Evolutionary conservation across 345 rosid genomes (phyloP).

Genomic region (Lepidium didymum): DNA sequence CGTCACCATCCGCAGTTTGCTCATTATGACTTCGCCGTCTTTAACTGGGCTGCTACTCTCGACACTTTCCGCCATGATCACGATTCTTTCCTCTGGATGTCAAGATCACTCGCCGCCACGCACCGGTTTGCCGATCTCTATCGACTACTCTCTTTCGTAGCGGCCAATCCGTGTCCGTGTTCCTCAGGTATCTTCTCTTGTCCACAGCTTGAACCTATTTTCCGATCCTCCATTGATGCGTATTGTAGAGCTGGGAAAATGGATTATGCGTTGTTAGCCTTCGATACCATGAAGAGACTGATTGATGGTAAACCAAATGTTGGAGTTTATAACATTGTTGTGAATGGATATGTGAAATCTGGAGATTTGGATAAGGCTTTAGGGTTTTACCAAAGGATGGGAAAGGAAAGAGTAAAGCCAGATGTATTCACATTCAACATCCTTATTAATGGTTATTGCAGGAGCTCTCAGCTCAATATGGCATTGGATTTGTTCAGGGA

Average conservation of each 20-base stretch:
- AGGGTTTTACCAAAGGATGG: slow-evolving; percentile 52
- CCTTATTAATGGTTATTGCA: slow-evolving; percentile 64
- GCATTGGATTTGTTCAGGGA: slow-evolving; percentile 68
- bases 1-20: slow-evolving; percentile 67
- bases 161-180: slow-evolving; percentile 71
- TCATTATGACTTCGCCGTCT: slow-evolving; percentile 69
- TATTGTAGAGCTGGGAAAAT: slow-evolving; percentile 53
- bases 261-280: slow-evolving; percentile 46
- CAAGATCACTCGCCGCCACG: slow-evolving; percentile 55
- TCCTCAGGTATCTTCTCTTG: slow-evolving; percentile 88
- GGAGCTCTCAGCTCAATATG: slow-evolving; percentile 38
- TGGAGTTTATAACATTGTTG: slow-evolving; percentile 51
- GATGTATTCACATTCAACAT: slow-evolving; percentile 70
- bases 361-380: slow-evolving; percentile 43
- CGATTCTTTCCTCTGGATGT: slow-evolving; percentile 73
- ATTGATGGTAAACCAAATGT: slow-evolving; percentile 62
- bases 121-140: slow-evolving; percentile 50
- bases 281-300: slow-evolving; percentile 59
- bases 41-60: slow-evolving; percentile 66
- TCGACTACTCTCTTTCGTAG: slow-evolving; percentile 50
- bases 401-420: slow-evolving; percentile 55
- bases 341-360: slow-evolving; percentile 62
- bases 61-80: slow-evolving; percentile 83
- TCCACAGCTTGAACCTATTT: slow-evolving; percentile 56
- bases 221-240: slow-evolving; percentile 45